Conservation (phyloP, 208 protist species). For the Crithidia sp. region DNA sequence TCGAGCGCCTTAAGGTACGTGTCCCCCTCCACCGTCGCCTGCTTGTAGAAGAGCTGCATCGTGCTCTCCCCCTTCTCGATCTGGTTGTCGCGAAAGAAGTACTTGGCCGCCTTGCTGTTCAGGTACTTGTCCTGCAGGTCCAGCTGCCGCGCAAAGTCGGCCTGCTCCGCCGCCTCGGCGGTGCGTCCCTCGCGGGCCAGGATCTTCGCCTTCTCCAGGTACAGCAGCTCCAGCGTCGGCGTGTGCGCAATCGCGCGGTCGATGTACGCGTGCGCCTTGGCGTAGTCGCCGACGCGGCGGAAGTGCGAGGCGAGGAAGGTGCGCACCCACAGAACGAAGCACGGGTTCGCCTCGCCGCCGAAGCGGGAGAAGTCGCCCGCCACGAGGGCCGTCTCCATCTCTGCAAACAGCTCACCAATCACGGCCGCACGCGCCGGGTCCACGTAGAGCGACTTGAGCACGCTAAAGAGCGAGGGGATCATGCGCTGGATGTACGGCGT, state of each 20-base stretch:
- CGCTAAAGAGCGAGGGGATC: constrained; percentile 94
- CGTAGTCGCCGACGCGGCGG: constrained; percentile 66
- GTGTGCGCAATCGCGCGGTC: constrained; percentile 95
- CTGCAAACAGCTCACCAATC: constrained; percentile 80
- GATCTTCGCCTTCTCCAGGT: constrained; percentile 92
- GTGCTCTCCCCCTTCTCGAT: constrained; percentile 80
- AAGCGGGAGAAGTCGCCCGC: constrained; percentile 72
- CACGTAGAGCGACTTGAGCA: constrained; percentile 93
- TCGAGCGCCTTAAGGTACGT: constrained; percentile 87
- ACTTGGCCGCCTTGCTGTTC: constrained; percentile 94
- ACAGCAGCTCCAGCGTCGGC: constrained; percentile 95
- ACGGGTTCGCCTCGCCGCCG: constrained; percentile 64
- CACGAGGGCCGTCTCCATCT: constrained; percentile 66
- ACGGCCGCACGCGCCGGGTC: constrained; percentile 61
- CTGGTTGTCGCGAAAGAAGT: constrained; percentile 90
- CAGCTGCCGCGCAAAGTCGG: constrained; percentile 89
- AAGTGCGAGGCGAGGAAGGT: constrained; percentile 92
- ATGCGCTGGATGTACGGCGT: constrained; percentile 83
- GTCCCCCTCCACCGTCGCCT: constrained; percentile 46
- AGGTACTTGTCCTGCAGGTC: constrained; percentile 97
- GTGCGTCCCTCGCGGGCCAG: constrained; percentile 80
- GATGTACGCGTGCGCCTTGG: constrained; percentile 80
- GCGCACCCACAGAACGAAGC: constrained; percentile 88
- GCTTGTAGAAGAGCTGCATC: constrained; percentile 93
- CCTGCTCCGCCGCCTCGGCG: constrained; percentile 68